phyloP scores from a whole-genome alignment of 1,139 yeast genomes.

The Ogataea hybrid region DNA sequence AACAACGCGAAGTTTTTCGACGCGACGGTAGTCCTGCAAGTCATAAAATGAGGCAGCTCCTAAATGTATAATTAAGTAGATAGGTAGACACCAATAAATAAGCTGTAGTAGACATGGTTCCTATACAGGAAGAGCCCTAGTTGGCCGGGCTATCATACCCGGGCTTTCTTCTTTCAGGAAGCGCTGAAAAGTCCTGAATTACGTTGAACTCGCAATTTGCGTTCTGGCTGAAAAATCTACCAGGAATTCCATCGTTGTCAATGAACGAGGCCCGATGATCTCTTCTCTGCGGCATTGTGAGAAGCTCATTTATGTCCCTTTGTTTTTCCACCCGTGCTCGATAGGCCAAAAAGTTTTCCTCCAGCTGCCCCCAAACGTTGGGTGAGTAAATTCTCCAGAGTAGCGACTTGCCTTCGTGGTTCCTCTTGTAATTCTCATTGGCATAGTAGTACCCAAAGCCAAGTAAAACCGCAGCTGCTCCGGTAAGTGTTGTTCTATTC shows the following conservation, averaged over 20 bases:
- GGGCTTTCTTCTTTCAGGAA: slow-evolving; percentile 32
- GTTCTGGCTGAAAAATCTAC: slow-evolving; percentile 28
- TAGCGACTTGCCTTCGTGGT: slow-evolving; percentile 29
- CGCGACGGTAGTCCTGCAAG: slow-evolving; percentile 10
- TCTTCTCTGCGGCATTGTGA: slow-evolving; percentile 22
- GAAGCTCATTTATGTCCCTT: slow-evolving; percentile 23
- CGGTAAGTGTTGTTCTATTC: slow-evolving; percentile 26
- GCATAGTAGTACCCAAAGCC: slow-evolving; percentile 21
- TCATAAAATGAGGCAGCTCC: not conserved
- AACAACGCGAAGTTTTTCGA: slow-evolving; percentile 15
- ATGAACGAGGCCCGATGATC: slow-evolving; percentile 23
- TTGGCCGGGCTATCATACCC: not conserved
- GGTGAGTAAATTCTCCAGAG: slow-evolving; percentile 19
- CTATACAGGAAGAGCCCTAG: not conserved
- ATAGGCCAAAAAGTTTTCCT: slow-evolving; percentile 25
- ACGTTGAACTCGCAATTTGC: slow-evolving; percentile 26
- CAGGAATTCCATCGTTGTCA: slow-evolving; percentile 31
- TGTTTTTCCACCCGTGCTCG: slow-evolving; percentile 26
- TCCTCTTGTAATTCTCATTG: slow-evolving; percentile 25
- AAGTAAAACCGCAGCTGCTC: slow-evolving; percentile 20
- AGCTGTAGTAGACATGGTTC: not conserved
- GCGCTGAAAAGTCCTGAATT: slow-evolving; percentile 25
- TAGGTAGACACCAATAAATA: slow-evolving; percentile 7
- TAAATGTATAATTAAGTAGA: not conserved
- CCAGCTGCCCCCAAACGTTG: slow-evolving; percentile 19